These are phyloP conservation scores for Penicillium concentricum DNA, from an alignment of 2,329 filamentous ascomycete species.

Conservation along the genomic window DNA sequence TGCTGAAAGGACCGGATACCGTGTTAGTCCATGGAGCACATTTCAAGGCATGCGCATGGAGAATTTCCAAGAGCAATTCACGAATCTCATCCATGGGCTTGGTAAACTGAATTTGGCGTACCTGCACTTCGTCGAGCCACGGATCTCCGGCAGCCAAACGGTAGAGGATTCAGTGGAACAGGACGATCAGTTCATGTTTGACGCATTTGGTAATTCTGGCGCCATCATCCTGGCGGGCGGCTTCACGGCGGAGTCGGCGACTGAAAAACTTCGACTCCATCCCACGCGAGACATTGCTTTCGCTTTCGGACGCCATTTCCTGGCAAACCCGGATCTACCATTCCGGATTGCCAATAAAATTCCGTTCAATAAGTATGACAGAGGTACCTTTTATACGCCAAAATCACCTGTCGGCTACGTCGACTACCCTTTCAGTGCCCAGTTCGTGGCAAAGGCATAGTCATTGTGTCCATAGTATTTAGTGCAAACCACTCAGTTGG, in stretches of 20 bases:
- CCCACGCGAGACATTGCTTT: slow-evolving; percentile 12
- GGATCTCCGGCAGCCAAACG: slow-evolving; percentile 33
- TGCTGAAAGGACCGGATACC: slow-evolving; percentile 44
- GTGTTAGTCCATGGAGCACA: slow-evolving; percentile 43
- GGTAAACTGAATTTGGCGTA: slow-evolving; percentile 57
- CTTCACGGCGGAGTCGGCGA: background rate
- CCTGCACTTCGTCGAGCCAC: slow-evolving; percentile 60
- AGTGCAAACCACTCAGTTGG: background rate
- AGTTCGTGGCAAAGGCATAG: background rate
- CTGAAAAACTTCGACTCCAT: background rate
- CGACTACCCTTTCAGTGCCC: slow-evolving; percentile 26
- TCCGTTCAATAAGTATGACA: slow-evolving; percentile 36
- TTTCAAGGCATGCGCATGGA: slow-evolving; percentile 56
- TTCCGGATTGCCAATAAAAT: slow-evolving; percentile 37
- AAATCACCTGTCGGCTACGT: slow-evolving; percentile 34
- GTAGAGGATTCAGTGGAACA: background rate
- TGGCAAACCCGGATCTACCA: slow-evolving; percentile 44
- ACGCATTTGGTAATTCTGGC: background rate
- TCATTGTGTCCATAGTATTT: background rate
- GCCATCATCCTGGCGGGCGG: background rate
- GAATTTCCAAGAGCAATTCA: slow-evolving; percentile 38
- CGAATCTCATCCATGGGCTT: slow-evolving; percentile 54
- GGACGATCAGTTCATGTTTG: background rate
- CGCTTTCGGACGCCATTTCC: slow-evolving; percentile 41
- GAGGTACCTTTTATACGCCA: slow-evolving; percentile 38